Evolutionary conservation across 2,329 filamentous ascomycete genomes (phyloP), one percentile per base, ranked within the genome.

Genomic region (Canariomyces notabilis): DNA sequence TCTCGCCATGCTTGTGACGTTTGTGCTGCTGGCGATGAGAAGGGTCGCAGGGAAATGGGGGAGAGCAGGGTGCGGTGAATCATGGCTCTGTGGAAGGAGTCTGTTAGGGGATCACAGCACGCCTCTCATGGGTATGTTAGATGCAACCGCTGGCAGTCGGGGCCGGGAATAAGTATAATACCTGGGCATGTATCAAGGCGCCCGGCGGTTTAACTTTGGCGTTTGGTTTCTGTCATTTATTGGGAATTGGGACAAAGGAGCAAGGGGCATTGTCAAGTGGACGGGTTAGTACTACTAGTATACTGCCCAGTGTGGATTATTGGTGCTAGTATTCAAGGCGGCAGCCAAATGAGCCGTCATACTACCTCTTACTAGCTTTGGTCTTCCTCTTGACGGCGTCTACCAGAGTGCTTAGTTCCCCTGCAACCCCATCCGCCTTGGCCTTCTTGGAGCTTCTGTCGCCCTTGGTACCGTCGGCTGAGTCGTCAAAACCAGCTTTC

Each of bases 401-500:
- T 38, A 58, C 57, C 43, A 59, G 39, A 14, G 49, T 51, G 33
- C 51, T 53, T 8, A 59, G 39, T 43, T 59, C 57, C 21, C 37
- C 48, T 1, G 45, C 18, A 9, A 52, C 47, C n/a, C 40, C 42
- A 7, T 37, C 42, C 6, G 23, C 33, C 48, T 56, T 58, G n/a
- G 32, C 49, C 45, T 59, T 59, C 42, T 59, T 59, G 11, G 43
- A 40, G 11, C 26, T 47, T 29, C 45, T 46, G 18, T 52, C 34
- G 4, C 36, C 33, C 42, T 31, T 49, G 3, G 22, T 31, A 8
- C 14, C 42, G 4, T 23, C 26, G 5, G 50, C 46, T 5, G 43
- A 44, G 9, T 51, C 42, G 14, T 41, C 46, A 16, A 50, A 44
- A 15, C 52, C 55, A 7, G 48, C 63, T 61, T 82, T 82, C 55